A percentile compares a stretch with the other conserved stretches of the same genome.
Conservation (phyloP, 768 basidiomycete species). For the Hericium alpestre region DNA sequence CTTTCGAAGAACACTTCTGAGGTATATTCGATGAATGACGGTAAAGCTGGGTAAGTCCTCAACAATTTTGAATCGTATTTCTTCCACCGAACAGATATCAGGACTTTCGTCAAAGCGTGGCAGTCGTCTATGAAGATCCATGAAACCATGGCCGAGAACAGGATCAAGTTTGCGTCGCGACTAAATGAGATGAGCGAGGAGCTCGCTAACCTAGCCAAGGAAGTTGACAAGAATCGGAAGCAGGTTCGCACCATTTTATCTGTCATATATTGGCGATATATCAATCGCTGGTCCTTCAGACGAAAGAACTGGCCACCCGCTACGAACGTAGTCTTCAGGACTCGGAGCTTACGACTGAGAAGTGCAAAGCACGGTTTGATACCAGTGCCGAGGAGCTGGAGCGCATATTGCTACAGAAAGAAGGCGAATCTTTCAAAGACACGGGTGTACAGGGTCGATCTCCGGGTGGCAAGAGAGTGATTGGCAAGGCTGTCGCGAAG, state of each 20-base stretch:
- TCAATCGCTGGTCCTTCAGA: constrained; percentile 32
- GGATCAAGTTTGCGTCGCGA: constrained; percentile 73
- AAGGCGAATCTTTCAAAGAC: constrained; percentile 86
- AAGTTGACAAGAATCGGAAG: constrained; percentile 92
- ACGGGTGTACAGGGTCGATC: constrained; percentile 56
- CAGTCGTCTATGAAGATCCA: constrained; percentile 80
- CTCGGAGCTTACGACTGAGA: constrained; percentile 77
- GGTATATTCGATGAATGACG: constrained; percentile 75
- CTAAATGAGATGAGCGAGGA: constrained; percentile 98
- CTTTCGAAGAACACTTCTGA: constrained; percentile 71
- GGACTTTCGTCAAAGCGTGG: constrained; percentile 72
- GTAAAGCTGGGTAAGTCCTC: constrained; percentile 82
- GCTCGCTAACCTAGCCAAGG: constrained; percentile 68
- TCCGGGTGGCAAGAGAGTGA: constrained; percentile 66
- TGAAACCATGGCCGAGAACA: constrained; percentile 83
- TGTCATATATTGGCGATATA: not conserved
- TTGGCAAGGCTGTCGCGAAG: constrained; percentile 88
- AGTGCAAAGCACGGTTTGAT: constrained; percentile 80
- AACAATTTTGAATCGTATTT: not conserved
- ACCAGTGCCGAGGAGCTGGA: constrained; percentile 89
- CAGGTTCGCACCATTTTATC: constrained; percentile 38
- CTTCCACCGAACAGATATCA: not conserved
- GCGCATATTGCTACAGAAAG: constrained; percentile 84
- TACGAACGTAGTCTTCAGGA: constrained; percentile 87
- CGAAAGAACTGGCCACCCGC: constrained; percentile 81